Percentiles rank a stretch among this genome's conserved stretches.
Conservation (phyloP, 192 early-diverging fungal species). For the Gonapodya prolifera region DNA sequence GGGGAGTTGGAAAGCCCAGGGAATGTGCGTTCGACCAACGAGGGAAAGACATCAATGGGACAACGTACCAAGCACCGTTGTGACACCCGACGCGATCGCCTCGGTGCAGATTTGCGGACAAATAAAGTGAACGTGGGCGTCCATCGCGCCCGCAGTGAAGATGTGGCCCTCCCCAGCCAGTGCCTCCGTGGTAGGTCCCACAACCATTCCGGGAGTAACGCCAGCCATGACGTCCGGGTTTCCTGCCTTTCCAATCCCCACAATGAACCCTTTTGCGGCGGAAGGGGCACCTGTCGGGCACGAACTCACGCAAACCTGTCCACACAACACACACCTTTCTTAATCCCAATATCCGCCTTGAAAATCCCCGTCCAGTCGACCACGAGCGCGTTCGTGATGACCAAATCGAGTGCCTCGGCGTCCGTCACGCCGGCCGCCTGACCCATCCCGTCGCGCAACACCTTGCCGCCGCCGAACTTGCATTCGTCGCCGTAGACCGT, state of each 20-base stretch:
- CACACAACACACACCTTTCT: conserved; percentile 63
- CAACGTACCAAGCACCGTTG: neutral
- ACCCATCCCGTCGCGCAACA: conserved; percentile 93
- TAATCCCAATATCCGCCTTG: conserved; percentile 96
- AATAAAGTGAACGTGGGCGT: conserved; percentile 93
- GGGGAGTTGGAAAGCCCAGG: no score
- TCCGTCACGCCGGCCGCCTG: conserved; percentile 54
- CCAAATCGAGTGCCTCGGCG: conserved; percentile 71
- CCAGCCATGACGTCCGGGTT: conserved; percentile 96
- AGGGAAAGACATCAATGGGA: no score
- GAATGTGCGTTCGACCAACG: no score
- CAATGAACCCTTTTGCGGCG: conserved; percentile 54
- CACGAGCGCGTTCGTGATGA: conserved; percentile 88
- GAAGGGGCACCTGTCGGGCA: no score
- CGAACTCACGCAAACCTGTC: no score
- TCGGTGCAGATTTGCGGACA: conserved; percentile 82
- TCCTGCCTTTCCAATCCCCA: conserved; percentile 92
- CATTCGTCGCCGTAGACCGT: conserved; percentile 91
- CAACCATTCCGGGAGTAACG: conserved; percentile 79
- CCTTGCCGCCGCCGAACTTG: conserved; percentile 94
- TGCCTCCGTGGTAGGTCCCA: conserved; percentile 82
- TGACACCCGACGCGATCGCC: conserved; percentile 18
- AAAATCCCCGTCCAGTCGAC: conserved; percentile 89
- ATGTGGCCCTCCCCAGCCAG: conserved; percentile 84
- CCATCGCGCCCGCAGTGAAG: conserved; percentile 85